Evolutionary conservation across 805 yeast genomes (phyloP).

Genomic region (Priceomyces castillae): DNA sequence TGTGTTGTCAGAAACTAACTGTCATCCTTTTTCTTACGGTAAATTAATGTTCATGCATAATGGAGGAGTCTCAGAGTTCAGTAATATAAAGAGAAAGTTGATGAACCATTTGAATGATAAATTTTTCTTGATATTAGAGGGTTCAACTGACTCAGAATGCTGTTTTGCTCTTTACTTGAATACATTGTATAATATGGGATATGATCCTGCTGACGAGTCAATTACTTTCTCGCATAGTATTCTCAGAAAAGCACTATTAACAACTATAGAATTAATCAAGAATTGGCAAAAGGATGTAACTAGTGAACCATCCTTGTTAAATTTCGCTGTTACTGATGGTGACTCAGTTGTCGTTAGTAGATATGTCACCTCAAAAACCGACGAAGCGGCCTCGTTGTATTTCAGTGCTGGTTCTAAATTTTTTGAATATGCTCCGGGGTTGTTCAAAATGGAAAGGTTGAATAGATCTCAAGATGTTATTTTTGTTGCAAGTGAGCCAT

Average conservation of each 20-base stretch:
- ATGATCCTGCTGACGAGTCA: constrained; percentile 51
- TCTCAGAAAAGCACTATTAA: constrained; percentile 65
- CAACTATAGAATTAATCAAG: constrained; percentile 72
- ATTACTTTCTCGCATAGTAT: constrained; percentile 47
- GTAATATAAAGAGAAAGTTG: constrained; percentile 67
- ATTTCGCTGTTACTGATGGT: constrained; percentile 96
- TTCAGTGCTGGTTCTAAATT: constrained; percentile 92
- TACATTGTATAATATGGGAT: constrained; percentile 70
- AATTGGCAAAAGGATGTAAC: constrained; percentile 72
- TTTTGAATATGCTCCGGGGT: constrained; percentile 86
- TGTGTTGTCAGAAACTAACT: constrained; percentile 88
- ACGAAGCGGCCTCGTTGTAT: constrained; percentile 95
- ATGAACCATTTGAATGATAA: constrained; percentile 74
- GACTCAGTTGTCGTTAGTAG: constrained; percentile 79
- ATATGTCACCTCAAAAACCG: constrained; percentile 82
- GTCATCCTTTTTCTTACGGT: constrained; percentile 92
- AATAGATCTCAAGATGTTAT: constrained; percentile 92
- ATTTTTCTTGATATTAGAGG: constrained; percentile 79
- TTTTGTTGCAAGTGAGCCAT: constrained; percentile 96
- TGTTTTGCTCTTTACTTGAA: constrained; percentile 87
- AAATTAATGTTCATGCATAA: constrained; percentile 95
- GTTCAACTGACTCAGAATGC: constrained; percentile 95
- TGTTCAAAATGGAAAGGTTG: constrained; percentile 89
- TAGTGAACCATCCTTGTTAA: constrained; percentile 71
- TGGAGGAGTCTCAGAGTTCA: constrained; percentile 80